Base-by-base conservation (phyloP, 2,329 filamentous ascomycete species). In the Lachnum nothofagi region DNA sequence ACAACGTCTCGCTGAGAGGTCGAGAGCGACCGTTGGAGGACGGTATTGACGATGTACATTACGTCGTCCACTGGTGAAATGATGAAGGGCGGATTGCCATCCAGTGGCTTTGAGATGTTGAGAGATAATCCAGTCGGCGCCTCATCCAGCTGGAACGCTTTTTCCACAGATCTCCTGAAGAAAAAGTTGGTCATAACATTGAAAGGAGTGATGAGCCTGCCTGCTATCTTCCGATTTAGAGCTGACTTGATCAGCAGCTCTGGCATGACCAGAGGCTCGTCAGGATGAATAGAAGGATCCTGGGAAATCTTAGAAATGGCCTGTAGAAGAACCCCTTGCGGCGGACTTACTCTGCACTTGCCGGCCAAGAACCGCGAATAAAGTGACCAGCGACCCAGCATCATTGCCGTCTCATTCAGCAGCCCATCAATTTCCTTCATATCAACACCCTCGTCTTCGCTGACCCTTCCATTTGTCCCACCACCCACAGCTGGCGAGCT, bases 41-140 rank as follows among this genome's bases (percentile, higher is more conserved):
- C 86, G 43, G 91, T 85, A 65, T 94, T 95, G 65, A 95, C 88
- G 60, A 98, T 96, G 69, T 97, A 98, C 91, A 98, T 97, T 63
- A 97, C 90, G 70, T 96, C 93, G 71, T 98, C 93, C 7, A 98
- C 91, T 0, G 91, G 91, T 2, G 91, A 90, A 37, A 93, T 91
- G 61, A 98, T 95, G 63, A 88, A 94, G 0, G 93, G 93, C 2
- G 89, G 80, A 59, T 90, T 89, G 49, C 83, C 79, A 44, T 85
- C 81, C 37, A 95, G 74, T 3, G 85, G 75, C 62, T 78, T 86
- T 61, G 78, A 83, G 35, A 85, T 75, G 63, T 84, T 88, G 27
- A 98, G 74, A 0, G 87, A 86, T 17, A 98, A 72, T 17, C 89
- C 89, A 1, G 77, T 71, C 0, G 93, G 93, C 17, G 84, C 79